These are phyloP conservation scores for Podochytrium sp. DNA, from an alignment of 192 early-diverging fungal genomes.

Conservation along the genomic window DNA sequence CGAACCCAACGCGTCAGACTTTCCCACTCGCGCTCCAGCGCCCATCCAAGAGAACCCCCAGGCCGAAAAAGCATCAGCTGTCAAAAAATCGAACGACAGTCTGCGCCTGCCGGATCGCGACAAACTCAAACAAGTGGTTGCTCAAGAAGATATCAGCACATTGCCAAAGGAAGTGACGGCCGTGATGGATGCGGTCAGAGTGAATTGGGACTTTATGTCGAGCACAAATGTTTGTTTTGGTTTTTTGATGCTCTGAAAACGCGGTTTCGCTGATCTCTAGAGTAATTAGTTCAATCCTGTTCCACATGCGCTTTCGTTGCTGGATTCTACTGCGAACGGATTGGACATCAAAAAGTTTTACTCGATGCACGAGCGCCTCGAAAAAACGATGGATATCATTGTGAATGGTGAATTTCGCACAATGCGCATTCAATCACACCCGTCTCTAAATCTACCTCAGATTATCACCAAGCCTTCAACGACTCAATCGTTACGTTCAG, in stretches of 20 bases:
- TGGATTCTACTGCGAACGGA: conserved; percentile 58
- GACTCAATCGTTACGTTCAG: conserved; percentile 61
- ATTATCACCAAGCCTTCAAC: conserved; percentile 66
- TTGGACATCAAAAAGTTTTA: conserved; percentile 53
- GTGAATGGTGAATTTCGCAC: conserved; percentile 60
- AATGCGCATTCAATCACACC: neutral
- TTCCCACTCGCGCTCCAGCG: too few species aligned
- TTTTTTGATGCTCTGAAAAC: conserved; percentile 1
- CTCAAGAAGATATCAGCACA: conserved; percentile 1
- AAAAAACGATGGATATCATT: conserved; percentile 60
- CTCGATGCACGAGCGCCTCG: conserved; percentile 45
- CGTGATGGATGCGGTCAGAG: conserved; percentile 45
- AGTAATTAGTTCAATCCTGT: conserved; percentile 60
- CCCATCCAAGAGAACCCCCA: too few species aligned
- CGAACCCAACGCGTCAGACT: neutral
- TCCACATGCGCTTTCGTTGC: conserved; percentile 54
- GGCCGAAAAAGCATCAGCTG: neutral
- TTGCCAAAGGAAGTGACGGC: conserved; percentile 47
- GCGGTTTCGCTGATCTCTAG: conserved; percentile 1
- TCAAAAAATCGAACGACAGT: neutral
- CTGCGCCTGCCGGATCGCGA: neutral
- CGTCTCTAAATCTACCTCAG: conserved; percentile 28
- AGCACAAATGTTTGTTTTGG: conserved; percentile 34
- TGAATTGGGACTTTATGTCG: conserved; percentile 62
- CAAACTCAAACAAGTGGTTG: neutral